phyloP scores from a whole-genome alignment of 306 rosid genomes.

The Trifolium repens region DNA sequence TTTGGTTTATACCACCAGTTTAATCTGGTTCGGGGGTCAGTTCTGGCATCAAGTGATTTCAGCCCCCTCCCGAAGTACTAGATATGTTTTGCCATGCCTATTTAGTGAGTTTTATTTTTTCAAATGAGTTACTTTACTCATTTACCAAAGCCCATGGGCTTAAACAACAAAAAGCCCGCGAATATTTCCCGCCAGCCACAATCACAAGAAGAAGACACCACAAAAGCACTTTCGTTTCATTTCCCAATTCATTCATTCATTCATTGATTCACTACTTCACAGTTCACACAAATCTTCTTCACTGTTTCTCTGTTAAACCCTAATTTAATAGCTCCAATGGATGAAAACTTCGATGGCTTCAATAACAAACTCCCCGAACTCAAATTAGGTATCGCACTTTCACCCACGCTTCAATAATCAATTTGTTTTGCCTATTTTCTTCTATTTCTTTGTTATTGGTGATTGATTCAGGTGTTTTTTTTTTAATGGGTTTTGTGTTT shows the following conservation, averaged over 20 bases:
- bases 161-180: constrained; percentile 44
- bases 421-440: not conserved
- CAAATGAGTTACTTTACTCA: not conserved
- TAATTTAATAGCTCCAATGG: constrained; percentile 54
- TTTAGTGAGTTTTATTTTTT: no score
- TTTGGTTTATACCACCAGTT: no score
- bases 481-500: constrained; percentile 15
- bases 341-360: constrained; percentile 57
- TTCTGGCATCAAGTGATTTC: no score
- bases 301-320: constrained; percentile 37
- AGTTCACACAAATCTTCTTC: constrained; percentile 8
- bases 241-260: not conserved
- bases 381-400: constrained; percentile 68
- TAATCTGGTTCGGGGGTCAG: no score
- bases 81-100: no score
- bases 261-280: no score
- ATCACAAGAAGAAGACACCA: not conserved
- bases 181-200: constrained; percentile 84
- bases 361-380: constrained; percentile 87
- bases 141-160: not conserved
- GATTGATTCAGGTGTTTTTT: constrained; percentile 23
- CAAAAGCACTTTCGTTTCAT: constrained; percentile 2
- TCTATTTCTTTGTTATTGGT: not conserved
- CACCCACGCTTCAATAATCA: not conserved
- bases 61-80: no score